These are phyloP conservation scores for Flammula alnicola DNA, from an alignment of 1,284 basidiomycete genomes.

Conservation along the genomic window DNA sequence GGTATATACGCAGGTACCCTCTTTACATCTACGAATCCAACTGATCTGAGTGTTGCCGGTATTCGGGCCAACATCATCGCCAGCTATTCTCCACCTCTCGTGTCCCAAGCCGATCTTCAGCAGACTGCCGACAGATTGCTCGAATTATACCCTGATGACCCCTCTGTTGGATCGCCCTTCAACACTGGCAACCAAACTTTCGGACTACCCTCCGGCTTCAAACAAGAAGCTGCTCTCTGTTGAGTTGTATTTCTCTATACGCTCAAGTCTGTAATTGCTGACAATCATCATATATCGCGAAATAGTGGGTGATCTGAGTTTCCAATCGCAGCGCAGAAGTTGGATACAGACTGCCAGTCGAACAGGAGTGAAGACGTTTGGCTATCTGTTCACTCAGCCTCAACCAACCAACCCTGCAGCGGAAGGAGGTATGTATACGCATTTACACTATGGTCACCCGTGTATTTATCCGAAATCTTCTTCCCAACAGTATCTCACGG, in stretches of 20 bases:
- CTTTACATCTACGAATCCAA: slow-evolving; percentile 34
- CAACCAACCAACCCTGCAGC: slow-evolving; percentile 29
- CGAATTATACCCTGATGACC: slow-evolving; percentile 49
- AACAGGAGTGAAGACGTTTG: slow-evolving; percentile 46
- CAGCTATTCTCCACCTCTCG: slow-evolving; percentile 38
- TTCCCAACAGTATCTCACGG: slow-evolving; percentile 39
- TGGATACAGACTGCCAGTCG: slow-evolving; percentile 43
- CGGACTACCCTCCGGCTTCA: slow-evolving; percentile 45
- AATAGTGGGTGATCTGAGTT: slow-evolving; percentile 40
- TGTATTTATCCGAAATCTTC: too few species aligned
- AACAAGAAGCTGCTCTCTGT: slow-evolving; percentile 45
- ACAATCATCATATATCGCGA: background rate
- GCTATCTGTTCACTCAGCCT: slow-evolving; percentile 53
- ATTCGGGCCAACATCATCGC: slow-evolving; percentile 34
- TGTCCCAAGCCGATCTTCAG: slow-evolving; percentile 25
- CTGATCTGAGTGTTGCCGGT: slow-evolving; percentile 33
- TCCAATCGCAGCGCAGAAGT: slow-evolving; percentile 45
- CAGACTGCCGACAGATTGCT: slow-evolving; percentile 36
- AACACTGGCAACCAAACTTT: slow-evolving; percentile 54
- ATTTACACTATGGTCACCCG: too few species aligned
- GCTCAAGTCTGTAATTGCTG: slow-evolving; percentile 32
- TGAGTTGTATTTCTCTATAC: too few species aligned
- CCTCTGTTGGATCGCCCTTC: slow-evolving; percentile 51
- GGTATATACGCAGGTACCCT: slow-evolving; percentile 39
- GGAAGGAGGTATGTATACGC: slow-evolving; percentile 36